phyloP scores from a whole-genome alignment of 495 filamentous ascomycete genomes.

The Daldinia bambusicola region DNA sequence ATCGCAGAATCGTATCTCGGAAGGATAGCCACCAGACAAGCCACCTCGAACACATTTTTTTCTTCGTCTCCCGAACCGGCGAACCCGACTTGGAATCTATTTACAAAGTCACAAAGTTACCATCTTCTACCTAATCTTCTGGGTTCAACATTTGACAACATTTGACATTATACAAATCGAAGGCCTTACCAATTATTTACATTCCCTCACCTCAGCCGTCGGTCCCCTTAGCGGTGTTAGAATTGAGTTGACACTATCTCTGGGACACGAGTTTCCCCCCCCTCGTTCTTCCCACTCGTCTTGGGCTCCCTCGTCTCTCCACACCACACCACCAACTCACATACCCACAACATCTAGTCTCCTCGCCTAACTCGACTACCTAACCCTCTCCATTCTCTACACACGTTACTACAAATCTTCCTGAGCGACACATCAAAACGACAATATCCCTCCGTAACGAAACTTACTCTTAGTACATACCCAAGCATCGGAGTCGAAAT shows the following conservation, averaged over 20 bases:
- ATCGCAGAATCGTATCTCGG: slow-evolving; percentile 22
- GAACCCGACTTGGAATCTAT: background rate
- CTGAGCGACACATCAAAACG: background rate
- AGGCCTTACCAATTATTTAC: slow-evolving; percentile 6
- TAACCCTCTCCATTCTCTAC: slow-evolving; percentile 1
- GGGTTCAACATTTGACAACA: slow-evolving; percentile 20
- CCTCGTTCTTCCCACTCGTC: slow-evolving; percentile 23
- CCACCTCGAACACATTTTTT: slow-evolving; percentile 8
- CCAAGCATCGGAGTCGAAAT: background rate
- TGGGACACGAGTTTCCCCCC: slow-evolving; percentile 21
- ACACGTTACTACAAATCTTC: background rate
- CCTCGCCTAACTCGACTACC: background rate
- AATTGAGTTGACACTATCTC: slow-evolving; percentile 6
- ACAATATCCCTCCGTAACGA: background rate
- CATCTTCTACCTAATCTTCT: slow-evolving; percentile 3
- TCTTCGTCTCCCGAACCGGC: slow-evolving; percentile 6
- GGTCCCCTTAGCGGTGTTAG: background rate
- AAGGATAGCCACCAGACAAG: slow-evolving; percentile 12
- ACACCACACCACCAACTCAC: background rate
- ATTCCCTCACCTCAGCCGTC: background rate
- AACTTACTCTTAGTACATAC: slow-evolving; percentile 14
- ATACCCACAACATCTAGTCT: background rate
- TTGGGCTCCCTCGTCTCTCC: slow-evolving; percentile 5
- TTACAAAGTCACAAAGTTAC: too few relatives aligned
- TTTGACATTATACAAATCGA: slow-evolving; percentile 12